Base-by-base conservation (phyloP, 192 early-diverging fungal genomes). In the Kappamyces sp. region DNA sequence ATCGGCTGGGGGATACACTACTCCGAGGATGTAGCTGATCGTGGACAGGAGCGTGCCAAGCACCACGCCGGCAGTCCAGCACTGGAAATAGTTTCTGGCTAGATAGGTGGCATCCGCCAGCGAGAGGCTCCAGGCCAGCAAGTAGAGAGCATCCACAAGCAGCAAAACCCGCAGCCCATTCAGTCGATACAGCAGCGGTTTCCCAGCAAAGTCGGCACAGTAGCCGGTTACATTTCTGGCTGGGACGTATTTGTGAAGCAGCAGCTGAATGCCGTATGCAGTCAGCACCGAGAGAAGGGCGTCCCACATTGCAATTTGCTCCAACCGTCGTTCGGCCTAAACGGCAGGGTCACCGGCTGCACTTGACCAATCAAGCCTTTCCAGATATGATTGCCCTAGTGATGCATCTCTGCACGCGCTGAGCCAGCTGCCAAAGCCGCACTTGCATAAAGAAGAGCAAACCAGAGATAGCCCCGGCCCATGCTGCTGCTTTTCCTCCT, bases 1-100 rank as follows among this genome's bases (percentile, higher is more conserved):
- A 36, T 66, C 65, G 5, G 55, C 43, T 2, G 65, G 65, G 1
- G 1, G 14, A 22, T 22, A 22, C 22, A 22, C 22, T 22, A 22
- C 22, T 43, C 9, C 9, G 8, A 11, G 8, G 42, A 43, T 43
- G 42, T 11, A 43, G 9, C 14, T 14, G 8, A 43, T 14, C 9
- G 14, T 43, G 9, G 42, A 9, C 8, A 43, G 14, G 8, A 9
- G 9, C 9, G 14, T 14, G 14, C 42, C 42, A 9, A 43, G 14
- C 9, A 43, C 42, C 8, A 43, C 14, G 14, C 42, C 42, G 14
- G 42, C 42, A 9, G 14, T 11, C 42, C 42, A 43, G 14, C 9
- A 9, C 14, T 43, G 9, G 14, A 43, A 43, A 43, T 11, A 43
- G 42, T 43, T 9, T 11, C 14, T 43, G 42, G 42, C 42, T 11